Base-by-base conservation (phyloP, 2,329 filamentous ascomycete species). In the Pestalotiopsis sp. region DNA sequence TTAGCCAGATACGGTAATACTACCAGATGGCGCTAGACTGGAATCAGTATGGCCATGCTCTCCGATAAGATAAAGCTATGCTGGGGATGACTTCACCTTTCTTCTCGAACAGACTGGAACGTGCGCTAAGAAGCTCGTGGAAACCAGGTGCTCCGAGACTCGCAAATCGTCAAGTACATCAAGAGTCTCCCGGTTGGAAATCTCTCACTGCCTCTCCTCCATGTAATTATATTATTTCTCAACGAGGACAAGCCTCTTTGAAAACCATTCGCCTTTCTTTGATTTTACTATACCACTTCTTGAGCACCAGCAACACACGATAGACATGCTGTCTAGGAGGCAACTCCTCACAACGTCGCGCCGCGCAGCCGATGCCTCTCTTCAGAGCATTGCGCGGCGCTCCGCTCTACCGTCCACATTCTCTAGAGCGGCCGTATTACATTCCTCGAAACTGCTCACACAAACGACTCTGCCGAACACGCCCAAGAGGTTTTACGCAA, bases 401-500 rank as follows among this genome's bases (percentile, higher is more conserved):
- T 72, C 55, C 31, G 57, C 70, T 13, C 69, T 61, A n/a, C 73
- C 72, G 69, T 70, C 72, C 4, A 69, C 71, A 63, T 39, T 71
- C 7, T 74, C 74, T 2, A 73, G 76, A 69, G 72, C 72, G 68
- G 74, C 73, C 23, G 58, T 74, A 12, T 60, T 76, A n/a, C 69
- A 64, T 61, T 68, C 72, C 67, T 45, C 71, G 27, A 68, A 72
- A 39, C 59, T 59, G 60, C 39, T 70, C 41, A 38, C 72, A 64
- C 72, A 71, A 64, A 36, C 71, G 13, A 70, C 70, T n/a, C 49
- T 74, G 63, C 69, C 75, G 17, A 68, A 69, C 59, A 69, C 71
- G 45, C 39, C 69, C n/a, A 67, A 66, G 65, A 86, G 91, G 67
- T 80, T 76, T 62, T 93, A 92, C 81, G 87, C 90, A 69, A 90